These are phyloP conservation scores for Trichoderma endophyticum DNA, from an alignment of 2,329 filamentous ascomycete genomes.

Conservation along the genomic window DNA sequence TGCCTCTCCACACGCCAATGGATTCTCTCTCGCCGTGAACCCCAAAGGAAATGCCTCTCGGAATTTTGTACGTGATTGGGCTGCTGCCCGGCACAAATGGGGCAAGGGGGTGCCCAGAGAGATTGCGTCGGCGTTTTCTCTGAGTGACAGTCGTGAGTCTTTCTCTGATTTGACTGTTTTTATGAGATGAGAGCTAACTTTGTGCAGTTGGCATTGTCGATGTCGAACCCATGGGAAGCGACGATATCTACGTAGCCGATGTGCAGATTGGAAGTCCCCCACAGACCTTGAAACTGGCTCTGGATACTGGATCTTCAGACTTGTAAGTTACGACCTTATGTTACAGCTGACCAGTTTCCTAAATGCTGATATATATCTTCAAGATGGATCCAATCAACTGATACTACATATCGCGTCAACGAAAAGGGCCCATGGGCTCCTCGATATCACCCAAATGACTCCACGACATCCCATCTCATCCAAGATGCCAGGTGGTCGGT, in stretches of 20 bases:
- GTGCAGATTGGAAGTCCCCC: conserved; percentile 47
- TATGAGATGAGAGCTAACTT: background rate
- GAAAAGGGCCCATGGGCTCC: conserved; percentile 36
- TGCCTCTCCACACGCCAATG: background rate
- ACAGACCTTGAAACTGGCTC: conserved; percentile 46
- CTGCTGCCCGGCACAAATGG: conserved; percentile 35
- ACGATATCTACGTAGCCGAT: conserved; percentile 44
- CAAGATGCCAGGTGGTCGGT: conserved; percentile 48
- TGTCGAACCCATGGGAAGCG: conserved; percentile 38
- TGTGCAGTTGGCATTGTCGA: conserved; percentile 27
- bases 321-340: conserved; percentile 52
- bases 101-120: conserved; percentile 27
- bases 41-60: conserved; percentile 25
- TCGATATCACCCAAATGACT: conserved; percentile 44
- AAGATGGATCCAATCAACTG: conserved; percentile 55
- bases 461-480: conserved; percentile 42
- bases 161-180: background rate
- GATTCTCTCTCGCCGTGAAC: conserved; percentile 31
- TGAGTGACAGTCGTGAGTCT: conserved; percentile 31
- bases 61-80: conserved; percentile 35
- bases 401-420: conserved; percentile 40
- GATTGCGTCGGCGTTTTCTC: conserved; percentile 26
- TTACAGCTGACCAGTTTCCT: background rate
- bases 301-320: conserved; percentile 55
- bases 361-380: background rate